phyloP scores from a whole-genome alignment of 176 grass and related monocot species.

The Zoysia pacifica region DNA sequence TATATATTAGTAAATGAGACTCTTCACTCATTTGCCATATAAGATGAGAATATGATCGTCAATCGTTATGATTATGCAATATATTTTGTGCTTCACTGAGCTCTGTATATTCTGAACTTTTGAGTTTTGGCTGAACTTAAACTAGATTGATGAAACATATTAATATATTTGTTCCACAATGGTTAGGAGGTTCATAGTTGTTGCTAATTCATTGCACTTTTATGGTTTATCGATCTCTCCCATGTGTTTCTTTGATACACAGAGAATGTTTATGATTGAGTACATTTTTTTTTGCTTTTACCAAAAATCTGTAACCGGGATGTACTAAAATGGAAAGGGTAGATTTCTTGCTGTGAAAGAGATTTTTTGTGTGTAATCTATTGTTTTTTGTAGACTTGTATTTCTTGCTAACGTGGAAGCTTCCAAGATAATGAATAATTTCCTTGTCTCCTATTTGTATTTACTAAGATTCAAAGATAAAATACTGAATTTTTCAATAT shows the following conservation, averaged over 20 bases:
- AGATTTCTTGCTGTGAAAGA: neutral
- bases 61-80: too few relatives aligned
- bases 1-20: neutral
- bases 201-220: neutral
- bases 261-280: neutral
- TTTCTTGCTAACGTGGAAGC: neutral
- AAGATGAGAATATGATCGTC: neutral
- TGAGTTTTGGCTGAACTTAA: neutral
- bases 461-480: neutral
- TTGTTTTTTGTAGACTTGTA: neutral
- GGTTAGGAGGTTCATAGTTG: neutral
- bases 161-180: neutral
- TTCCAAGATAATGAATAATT: neutral
- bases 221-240: neutral
- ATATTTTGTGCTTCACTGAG: conserved; percentile 3
- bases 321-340: neutral
- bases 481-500: neutral
- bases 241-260: neutral
- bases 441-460: neutral
- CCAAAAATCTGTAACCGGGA: neutral
- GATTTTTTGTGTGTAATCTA: neutral
- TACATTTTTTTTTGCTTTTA: neutral
- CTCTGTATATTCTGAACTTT: neutral
- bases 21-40: neutral
- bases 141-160: conserved; percentile 8